Base-by-base conservation (phyloP, 495 filamentous ascomycete species). In the Acidomyces sp. region DNA sequence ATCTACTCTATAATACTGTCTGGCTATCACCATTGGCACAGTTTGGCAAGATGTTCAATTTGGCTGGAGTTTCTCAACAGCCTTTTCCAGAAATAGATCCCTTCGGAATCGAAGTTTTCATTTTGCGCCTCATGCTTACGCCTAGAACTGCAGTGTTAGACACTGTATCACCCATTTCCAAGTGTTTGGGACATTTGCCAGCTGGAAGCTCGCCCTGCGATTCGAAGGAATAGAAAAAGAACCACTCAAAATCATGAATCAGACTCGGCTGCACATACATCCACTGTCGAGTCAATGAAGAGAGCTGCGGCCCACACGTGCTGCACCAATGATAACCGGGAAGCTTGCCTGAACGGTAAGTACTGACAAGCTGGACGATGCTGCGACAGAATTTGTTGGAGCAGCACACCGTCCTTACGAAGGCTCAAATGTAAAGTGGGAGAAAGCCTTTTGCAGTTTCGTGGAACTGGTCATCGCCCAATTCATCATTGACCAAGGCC, bases 371-470 rank as follows among this genome's bases (percentile, higher is more conserved):
- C 17, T 22, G 44, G 34, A 62, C 37, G 36, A 62, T 62, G 3
- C 34, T 37, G 7, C 53, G 32, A 47, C 60, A 63, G 10, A 63
- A 34, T 38, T 62, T 62, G 53, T 63, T 63, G 6, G 60, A 59
- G 48, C 60, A 63, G 47, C 57, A 62, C 5, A 57, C 49, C 9
- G 49, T 51, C 62, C 62, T 15, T 30, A 22, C 3, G 62, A 65
- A n/a, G 61, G 56, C 51, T 65, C 62, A 32, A 61, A 64, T 21
- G 62, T 60, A 21, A 64, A 65, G 33, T 65, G 62, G 0, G 58
- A 62, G 34, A 65, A 65, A 7, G 60, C n/a, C 62, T 33, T 65
- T 61, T 0, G 62, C 62, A 16, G 48, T 44, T 18, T 47, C 30
- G 27, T 58, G 56, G 39, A 52, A 48, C 0, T 23, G 34, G 25